A percentile compares a stretch with the other conserved stretches of the same genome.
Conservation (phyloP, 768 basidiomycete genomes). For the Coprinopsis cinerea region DNA sequence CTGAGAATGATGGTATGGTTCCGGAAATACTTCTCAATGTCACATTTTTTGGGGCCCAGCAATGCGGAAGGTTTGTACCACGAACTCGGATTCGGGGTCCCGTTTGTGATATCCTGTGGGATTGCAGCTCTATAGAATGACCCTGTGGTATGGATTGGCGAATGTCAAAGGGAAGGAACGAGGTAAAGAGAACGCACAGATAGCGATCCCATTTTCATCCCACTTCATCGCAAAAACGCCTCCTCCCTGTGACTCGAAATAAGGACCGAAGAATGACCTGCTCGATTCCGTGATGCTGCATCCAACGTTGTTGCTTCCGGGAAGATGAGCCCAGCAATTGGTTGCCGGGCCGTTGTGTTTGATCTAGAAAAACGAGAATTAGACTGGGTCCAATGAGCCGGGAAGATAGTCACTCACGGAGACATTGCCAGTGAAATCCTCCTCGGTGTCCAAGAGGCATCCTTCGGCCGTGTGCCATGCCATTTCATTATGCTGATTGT, state of each 20-base stretch:
- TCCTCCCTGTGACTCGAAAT: constrained; percentile 73
- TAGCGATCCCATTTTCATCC: constrained; percentile 70
- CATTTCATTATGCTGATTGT: constrained; percentile 80
- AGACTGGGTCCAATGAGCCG: not conserved
- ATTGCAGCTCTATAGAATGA: constrained; percentile 78
- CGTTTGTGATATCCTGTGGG: constrained; percentile 57
- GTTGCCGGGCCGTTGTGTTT: constrained; percentile 30
- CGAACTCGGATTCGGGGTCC: constrained; percentile 55
- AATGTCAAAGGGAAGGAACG: not conserved
- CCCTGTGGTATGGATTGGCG: constrained; percentile 37
- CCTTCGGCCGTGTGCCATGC: constrained; percentile 61
- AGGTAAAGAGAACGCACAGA: constrained; percentile 47
- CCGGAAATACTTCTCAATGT: constrained; percentile 51
- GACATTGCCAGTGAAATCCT: constrained; percentile 57
- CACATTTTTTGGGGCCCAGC: constrained; percentile 47
- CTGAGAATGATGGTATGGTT: constrained; percentile 77
- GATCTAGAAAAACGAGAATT: constrained; percentile 25
- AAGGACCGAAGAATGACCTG: constrained; percentile 75
- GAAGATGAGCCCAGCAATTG: constrained; percentile 52
- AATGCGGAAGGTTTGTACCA: constrained; percentile 69
- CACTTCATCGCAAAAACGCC: constrained; percentile 89
- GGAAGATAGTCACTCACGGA: constrained; percentile 37
- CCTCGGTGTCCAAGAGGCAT: constrained; percentile 49
- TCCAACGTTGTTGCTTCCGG: constrained; percentile 55
- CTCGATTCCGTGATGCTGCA: constrained; percentile 80